Base-by-base conservation (phyloP, 139 green algal genomes). In the Tetraselmis chui region DNA sequence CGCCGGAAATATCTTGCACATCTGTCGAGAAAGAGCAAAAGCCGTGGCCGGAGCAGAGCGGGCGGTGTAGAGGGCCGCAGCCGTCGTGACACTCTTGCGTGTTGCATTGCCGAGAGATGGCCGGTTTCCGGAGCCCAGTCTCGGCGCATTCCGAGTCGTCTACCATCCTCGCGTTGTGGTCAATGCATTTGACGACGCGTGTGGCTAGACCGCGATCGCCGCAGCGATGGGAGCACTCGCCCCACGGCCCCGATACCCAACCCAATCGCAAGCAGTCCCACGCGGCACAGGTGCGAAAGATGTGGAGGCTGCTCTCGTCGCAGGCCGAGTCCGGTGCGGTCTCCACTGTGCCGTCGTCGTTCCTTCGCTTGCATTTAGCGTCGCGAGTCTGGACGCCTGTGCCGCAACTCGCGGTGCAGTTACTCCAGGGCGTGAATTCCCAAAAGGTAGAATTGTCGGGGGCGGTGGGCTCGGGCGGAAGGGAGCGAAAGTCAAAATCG, bases 121-220 rank as follows among this genome's bases (percentile, higher is more conserved):
- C 25, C 0, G 87, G 87, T 23, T 31, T 27, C 5, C 45, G 2
- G 26, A 28, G n/a, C 0, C 32, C 78, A 28, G 32, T 18, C 45
- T 67, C 45, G 45, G 45, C 27, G 77, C 87, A 91, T 24, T 32
- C 11, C 25, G 31, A 25, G 5, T 75, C 75, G 31, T 32, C 11
- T 1, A 79, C 87, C 25, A 24, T 0, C 1, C 31, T 1, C 22
- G 79, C 86, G 25, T 23, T 27, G 1, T 32, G 22, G 2, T 89
- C 81, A 0, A 77, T 28, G 59, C 87, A 91, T 1, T n/a, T 31
- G 1, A 90, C 87, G 0, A 18, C 2, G 28, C 87, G 80, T 1
- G 59, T 79, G 28, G 76, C 77, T 0, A n/a, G 23, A 29, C 87
- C 87, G 23, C 87, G 83, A 85, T 83, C 86, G 83, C 86, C 87